Percentiles rank a stretch among this genome's conserved stretches.
phyloP scores from a whole-genome alignment of 192 early-diverging fungal genomes.

The Coemansia guatemalensis region DNA sequence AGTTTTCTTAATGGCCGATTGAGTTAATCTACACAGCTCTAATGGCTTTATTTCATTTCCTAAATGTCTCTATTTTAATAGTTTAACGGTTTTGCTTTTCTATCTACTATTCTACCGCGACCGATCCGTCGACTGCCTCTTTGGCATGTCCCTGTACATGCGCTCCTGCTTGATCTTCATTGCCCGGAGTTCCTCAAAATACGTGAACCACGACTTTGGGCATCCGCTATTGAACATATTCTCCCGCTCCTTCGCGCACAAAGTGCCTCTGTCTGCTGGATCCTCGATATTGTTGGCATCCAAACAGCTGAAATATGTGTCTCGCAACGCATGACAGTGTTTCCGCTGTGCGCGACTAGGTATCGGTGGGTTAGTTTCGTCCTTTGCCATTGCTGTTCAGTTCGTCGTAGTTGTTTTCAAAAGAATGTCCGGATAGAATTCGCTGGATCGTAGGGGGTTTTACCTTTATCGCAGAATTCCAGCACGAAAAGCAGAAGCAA shows the following conservation, averaged over 20 bases:
- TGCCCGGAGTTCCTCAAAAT: conserved; percentile 39
- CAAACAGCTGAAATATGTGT: conserved; percentile 78
- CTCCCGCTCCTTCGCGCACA: conserved; percentile 42
- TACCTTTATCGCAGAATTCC: too few species aligned
- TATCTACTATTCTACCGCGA: too few species aligned
- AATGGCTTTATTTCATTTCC: too few species aligned
- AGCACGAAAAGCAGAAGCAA: too few species aligned
- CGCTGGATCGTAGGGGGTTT: too few species aligned
- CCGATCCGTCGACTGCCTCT: too few species aligned
- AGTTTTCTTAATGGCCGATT: too few species aligned
- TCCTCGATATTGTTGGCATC: conserved; percentile 62
- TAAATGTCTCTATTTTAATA: too few species aligned
- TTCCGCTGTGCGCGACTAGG: conserved; percentile 66
- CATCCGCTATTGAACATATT: conserved; percentile 31
- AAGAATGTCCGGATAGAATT: too few species aligned
- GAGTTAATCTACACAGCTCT: too few species aligned
- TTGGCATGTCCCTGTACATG: conserved; percentile 8
- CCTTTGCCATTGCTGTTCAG: neutral
- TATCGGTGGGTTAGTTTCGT: conserved; percentile 21
- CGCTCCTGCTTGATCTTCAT: conserved; percentile 32
- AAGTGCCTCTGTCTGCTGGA: conserved; percentile 50
- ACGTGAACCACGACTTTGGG: conserved; percentile 38
- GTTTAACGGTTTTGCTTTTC: too few species aligned
- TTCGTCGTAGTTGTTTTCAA: neutral
- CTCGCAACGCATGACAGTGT: conserved; percentile 75